Evolutionary conservation across 1,284 basidiomycete species (phyloP).

Genomic region (Pulchroboletus neoregius): DNA sequence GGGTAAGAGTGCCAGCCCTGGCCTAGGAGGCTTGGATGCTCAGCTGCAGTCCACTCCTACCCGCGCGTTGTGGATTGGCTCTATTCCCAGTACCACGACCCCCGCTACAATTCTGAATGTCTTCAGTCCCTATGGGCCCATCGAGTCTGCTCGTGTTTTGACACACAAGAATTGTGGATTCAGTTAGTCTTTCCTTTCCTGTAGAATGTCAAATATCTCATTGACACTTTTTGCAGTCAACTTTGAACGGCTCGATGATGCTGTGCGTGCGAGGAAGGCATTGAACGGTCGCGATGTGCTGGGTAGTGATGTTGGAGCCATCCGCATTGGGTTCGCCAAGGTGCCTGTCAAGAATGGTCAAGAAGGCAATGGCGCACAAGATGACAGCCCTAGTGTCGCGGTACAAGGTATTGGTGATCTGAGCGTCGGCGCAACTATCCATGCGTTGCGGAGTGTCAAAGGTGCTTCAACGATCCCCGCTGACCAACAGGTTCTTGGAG

Average conservation of each 20-base stretch:
- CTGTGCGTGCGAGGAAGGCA: slow-evolving; percentile 90
- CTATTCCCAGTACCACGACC: slow-evolving; percentile 90
- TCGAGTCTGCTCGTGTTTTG: slow-evolving; percentile 92
- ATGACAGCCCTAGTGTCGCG: slow-evolving; percentile 59
- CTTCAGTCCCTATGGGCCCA: slow-evolving; percentile 95
- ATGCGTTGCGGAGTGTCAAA: slow-evolving; percentile 79
- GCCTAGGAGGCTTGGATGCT: slow-evolving; percentile 67
- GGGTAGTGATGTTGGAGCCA: slow-evolving; percentile 92
- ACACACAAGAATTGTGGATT: slow-evolving; percentile 97
- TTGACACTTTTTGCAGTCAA: slow-evolving; percentile 59
- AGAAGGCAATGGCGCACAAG: slow-evolving; percentile 57
- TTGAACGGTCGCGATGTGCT: slow-evolving; percentile 93
- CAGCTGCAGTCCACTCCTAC: slow-evolving; percentile 85
- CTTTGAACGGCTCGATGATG: slow-evolving; percentile 95
- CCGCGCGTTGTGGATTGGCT: slow-evolving; percentile 93
- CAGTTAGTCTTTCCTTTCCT: slow-evolving; percentile 49
- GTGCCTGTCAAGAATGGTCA: slow-evolving; percentile 85
- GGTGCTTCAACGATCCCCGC: slow-evolving; percentile 84
- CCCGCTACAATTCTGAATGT: slow-evolving; percentile 88
- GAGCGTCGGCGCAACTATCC: slow-evolving; percentile 80
- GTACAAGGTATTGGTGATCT: slow-evolving; percentile 78
- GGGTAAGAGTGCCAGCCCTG: slow-evolving; percentile 49
- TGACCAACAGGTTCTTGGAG: slow-evolving; percentile 88
- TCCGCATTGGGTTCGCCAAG: slow-evolving; percentile 94
- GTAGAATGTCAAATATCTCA: not conserved